Evolutionary conservation across 202 grass and related monocot genomes (phyloP), one percentile per base, ranked within the genome.

Genomic region (Schoenoplectus tabernaemontani): DNA sequence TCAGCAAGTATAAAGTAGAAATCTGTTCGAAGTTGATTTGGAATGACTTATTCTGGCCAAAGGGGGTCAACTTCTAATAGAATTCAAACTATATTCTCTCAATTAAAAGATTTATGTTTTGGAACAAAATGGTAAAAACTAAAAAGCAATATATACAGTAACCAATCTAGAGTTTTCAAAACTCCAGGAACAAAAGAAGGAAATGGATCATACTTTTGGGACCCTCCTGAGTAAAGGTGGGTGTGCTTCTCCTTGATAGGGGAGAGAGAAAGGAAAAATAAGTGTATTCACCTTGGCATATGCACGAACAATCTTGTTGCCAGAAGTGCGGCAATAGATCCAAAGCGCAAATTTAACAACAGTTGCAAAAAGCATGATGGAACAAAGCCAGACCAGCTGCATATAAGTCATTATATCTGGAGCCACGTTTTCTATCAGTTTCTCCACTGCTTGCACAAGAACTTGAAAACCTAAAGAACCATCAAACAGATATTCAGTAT

Each of bases 321-420:
- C 81, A 58, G 95, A 98, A 59, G 89, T 92, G 77, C 91, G 84
- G 70, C 95, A 98, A 53, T 94, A 94, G n/a, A 98, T 75, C 95
- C 95, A 98, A 11, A 98, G 86, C 62, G 58, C 76, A 64, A 98
- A 77, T 87, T 98, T 98, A 34, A 98, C 95, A 13, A 83, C 84
- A 59, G 91, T 94, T 83, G 95, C 95, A 87, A 85, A 92, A 7
- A 94, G 82, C 95, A 98, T 98, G 75, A 98, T 98, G 28, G 95
- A 94, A 83, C 90, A 94, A 32, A 97, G 74, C 95, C 95, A 97
- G 47, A 85, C 59, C 22, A 97, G 87, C 82, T 97, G 91, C 17
- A 28, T 77, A 62, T 72, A 51, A 47, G 48, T 87, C 87, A 97
- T 82, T 85, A 89, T 92, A 15, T 87, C 78, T 20, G 87, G 82